Base-by-base conservation (phyloP, 805 yeast species). In the Pichia rugopelliculosa region DNA sequence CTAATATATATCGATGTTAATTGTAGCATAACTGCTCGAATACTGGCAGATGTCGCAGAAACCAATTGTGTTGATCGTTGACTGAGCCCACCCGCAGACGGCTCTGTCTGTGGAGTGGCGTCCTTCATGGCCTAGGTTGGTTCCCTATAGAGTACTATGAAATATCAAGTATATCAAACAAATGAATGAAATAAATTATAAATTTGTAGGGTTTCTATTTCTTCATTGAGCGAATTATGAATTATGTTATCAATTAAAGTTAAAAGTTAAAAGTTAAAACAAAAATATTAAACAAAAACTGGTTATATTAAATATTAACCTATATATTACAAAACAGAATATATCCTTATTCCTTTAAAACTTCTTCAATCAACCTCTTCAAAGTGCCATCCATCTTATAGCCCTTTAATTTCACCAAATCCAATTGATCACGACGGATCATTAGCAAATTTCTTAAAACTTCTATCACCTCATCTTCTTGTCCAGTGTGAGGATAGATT, bases 31-130 rank as follows among this genome's bases (percentile, higher is more conserved):
- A 88, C 56, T 0, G 96, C 95, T 34, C 97, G 72, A 5, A 88
- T 79, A 50, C 96, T 90, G 0, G 96, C 96, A 0, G 95, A 81
- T 12, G 87, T 74, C 0, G 86, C 80, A 13, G 96, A 87, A 1
- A 89, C 87, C 2, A 83, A 72, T 49, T 73, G 71, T 1, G 79
- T 70, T 3, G 50, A 48, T 15, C 47, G 38, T 4, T 44, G 39
- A 17, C 42, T 43, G 3, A 54, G 40, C 18, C 47, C 50, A 5
- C 26, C 25, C 17, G 18, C 34, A 30, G 34, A 30, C 34, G 15
- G 34, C n/a, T 30, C 34, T 30, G 34, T n/a, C 34, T 30, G 34
- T 30, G 10, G 18, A 15, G 34, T 15, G 34, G 34, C 15, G 10
- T 15, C 34, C 10, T 30, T 30, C 18, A n/a, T 30, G 9, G n/a